Percentiles rank a stretch among this genome's conserved stretches.
phyloP scores from a whole-genome alignment of 305 asterid species.

The Fraxinus paxiana region DNA sequence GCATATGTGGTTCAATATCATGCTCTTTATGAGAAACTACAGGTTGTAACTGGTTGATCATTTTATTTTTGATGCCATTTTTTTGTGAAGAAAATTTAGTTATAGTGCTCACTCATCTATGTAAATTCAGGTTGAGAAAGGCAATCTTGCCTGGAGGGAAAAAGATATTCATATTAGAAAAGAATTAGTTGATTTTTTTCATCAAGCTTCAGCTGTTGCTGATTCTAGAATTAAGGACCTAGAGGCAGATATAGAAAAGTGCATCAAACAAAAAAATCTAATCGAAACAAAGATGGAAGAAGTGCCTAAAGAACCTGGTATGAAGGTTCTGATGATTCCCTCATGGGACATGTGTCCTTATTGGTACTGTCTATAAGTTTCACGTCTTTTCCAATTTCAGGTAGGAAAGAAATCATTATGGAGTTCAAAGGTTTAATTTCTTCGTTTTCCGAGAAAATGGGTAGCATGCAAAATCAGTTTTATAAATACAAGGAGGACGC shows the following conservation, averaged over 20 bases:
- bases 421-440: conserved; percentile 74
- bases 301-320: conserved; percentile 83
- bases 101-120: conserved; percentile 24
- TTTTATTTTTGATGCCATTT: conserved; percentile 26
- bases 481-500: conserved; percentile 74
- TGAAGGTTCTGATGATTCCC: not conserved
- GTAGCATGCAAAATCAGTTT: conserved; percentile 74
- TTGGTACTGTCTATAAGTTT: not conserved
- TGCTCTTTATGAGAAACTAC: conserved; percentile 73
- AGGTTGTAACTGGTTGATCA: conserved; percentile 57
- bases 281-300: conserved; percentile 64
- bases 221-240: conserved; percentile 70
- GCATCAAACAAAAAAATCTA: conserved; percentile 43
- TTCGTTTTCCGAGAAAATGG: conserved; percentile 85
- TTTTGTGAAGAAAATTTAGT: conserved; percentile 13
- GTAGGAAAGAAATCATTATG: conserved; percentile 79
- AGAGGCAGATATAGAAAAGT: conserved; percentile 63
- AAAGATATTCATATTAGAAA: conserved; percentile 65
- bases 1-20: conserved; percentile 64
- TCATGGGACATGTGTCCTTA: not conserved
- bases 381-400: conserved; percentile 38
- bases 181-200: conserved; percentile 71
- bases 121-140: conserved; percentile 68
- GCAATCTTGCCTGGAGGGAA: conserved; percentile 77
- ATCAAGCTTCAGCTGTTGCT: conserved; percentile 63